These are phyloP conservation scores for Amanita molliuscula DNA, from an alignment of 768 basidiomycete genomes.

Conservation along the genomic window DNA sequence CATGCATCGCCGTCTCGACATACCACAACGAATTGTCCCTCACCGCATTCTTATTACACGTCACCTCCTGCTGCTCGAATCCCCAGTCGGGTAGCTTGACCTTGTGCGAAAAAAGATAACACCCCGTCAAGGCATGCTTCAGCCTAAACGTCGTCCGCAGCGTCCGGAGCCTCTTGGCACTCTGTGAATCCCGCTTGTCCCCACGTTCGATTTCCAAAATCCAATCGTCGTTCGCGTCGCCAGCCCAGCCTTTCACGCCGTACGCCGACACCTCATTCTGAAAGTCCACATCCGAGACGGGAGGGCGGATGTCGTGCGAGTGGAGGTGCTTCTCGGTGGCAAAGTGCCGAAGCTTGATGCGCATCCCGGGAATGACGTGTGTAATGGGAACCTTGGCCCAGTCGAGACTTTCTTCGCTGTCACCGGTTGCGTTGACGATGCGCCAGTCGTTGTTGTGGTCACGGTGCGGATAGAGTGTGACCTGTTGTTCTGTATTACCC, in stretches of 20 bases:
- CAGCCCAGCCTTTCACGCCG: conserved; percentile 74
- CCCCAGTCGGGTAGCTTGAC: conserved; percentile 98
- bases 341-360: conserved; percentile 76
- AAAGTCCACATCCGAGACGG: conserved; percentile 96
- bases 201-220: conserved; percentile 76
- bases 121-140: conserved; percentile 78
- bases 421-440: conserved; percentile 63
- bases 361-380: conserved; percentile 54
- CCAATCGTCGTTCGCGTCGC: conserved; percentile 94
- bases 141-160: conserved; percentile 76
- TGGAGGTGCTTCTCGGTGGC: conserved; percentile 81
- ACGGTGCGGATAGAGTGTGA: conserved; percentile 98
- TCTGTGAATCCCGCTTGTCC: conserved; percentile 52
- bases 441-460: conserved; percentile 94
- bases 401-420: conserved; percentile 25
- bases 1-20: conserved; percentile 78
- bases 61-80: conserved; percentile 97
- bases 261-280: conserved; percentile 98
- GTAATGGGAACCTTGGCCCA: conserved; percentile 45
- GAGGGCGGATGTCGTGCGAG: conserved; percentile 91
- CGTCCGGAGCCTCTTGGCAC: conserved; percentile 63
- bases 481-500: conserved; percentile 76
- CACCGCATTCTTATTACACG: conserved; percentile 97
- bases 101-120: conserved; percentile 97
- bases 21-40: conserved; percentile 88